Evolutionary conservation across 2,329 filamentous ascomycete genomes (phyloP).

Genomic region (Claviceps monticola): DNA sequence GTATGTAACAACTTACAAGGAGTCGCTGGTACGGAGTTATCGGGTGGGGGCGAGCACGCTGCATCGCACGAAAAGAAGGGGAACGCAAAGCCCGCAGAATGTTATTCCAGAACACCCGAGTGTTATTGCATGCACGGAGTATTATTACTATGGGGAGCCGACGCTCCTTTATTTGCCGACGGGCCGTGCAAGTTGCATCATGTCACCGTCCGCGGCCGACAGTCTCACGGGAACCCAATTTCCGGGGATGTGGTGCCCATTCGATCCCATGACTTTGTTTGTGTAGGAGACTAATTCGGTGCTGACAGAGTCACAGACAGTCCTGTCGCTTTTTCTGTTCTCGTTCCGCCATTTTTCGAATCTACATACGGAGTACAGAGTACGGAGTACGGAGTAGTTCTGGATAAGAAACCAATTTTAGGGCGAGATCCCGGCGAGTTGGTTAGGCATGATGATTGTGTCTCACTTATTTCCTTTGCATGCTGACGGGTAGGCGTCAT

Average conservation of each 20-base stretch:
- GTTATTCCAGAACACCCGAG: background rate
- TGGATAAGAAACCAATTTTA: background rate
- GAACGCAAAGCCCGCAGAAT: background rate
- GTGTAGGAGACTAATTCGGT: too few species aligned
- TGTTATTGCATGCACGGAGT: background rate
- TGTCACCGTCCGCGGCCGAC: background rate
- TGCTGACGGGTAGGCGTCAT: background rate
- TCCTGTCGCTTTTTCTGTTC: too few species aligned
- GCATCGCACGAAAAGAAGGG: too few species aligned
- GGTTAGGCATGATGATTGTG: background rate
- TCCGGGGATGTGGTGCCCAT: background rate
- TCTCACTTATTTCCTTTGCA: background rate
- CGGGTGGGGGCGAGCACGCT: too few species aligned
- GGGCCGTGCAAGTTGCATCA: background rate
- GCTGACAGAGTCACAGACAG: too few species aligned
- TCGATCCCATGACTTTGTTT: background rate
- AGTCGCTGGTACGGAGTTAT: too few species aligned
- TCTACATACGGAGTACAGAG: too few species aligned
- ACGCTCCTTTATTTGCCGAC: background rate
- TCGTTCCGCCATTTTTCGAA: too few species aligned
- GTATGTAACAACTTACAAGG: too few species aligned
- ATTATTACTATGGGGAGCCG: background rate
- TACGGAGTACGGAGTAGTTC: background rate
- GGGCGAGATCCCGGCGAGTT: background rate
- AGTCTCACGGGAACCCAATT: background rate